Conservation (phyloP, 352 stramenopile genomes). For the Stephanocyclus meneghinianus region DNA sequence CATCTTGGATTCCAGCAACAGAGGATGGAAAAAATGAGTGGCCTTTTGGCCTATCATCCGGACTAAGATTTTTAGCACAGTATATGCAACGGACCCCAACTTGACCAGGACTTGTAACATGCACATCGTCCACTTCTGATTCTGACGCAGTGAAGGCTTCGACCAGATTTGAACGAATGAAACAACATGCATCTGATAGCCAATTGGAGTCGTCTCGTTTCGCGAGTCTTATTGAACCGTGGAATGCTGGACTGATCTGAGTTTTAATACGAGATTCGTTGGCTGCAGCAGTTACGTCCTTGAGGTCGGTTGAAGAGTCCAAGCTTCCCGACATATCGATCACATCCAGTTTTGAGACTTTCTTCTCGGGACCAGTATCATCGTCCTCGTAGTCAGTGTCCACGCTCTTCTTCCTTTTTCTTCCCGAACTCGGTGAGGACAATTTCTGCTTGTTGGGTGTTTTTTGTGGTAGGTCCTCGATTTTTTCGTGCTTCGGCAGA, state of each 20-base stretch:
- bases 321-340: background rate
- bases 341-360: background rate
- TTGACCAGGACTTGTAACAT: slow-evolving; percentile 53
- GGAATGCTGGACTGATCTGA: slow-evolving; percentile 24
- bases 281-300: too few relatives aligned
- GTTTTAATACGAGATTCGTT: background rate
- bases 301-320: too few relatives aligned
- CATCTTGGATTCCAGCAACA: slow-evolving; percentile 58
- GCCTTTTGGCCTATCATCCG: slow-evolving; percentile 39
- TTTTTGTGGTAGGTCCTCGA: background rate
- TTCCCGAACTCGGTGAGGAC: background rate
- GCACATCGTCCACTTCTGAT: slow-evolving; percentile 42
- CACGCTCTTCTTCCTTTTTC: slow-evolving; percentile 22
- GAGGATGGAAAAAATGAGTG: slow-evolving; percentile 66
- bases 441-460: background rate
- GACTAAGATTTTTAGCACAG: slow-evolving; percentile 57
- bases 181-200: slow-evolving; percentile 76
- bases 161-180: slow-evolving; percentile 69
- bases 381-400: slow-evolving; percentile 27
- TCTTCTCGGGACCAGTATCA: background rate
- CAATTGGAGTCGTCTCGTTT: slow-evolving; percentile 72
- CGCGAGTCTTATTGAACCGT: slow-evolving; percentile 61
- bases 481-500: slow-evolving; percentile 49
- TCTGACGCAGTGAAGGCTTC: slow-evolving; percentile 70
- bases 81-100: slow-evolving; percentile 74